These are phyloP conservation scores for Murraya paniculata DNA, from an alignment of 345 rosid species.

Conservation along the genomic window DNA sequence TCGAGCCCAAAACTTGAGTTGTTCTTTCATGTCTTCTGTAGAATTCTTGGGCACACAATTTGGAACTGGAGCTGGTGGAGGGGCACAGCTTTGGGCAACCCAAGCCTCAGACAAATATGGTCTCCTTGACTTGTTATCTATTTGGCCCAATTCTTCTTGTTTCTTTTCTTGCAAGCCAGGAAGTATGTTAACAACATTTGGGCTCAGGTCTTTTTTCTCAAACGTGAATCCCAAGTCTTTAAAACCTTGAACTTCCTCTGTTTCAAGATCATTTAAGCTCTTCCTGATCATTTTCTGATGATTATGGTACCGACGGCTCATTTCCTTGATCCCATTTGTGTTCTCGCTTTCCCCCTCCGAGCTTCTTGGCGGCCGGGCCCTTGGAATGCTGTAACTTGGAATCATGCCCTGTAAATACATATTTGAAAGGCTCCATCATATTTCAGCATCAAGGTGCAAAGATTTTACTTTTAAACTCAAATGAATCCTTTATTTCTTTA, in stretches of 20 bases:
- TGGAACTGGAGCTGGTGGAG: slow-evolving; percentile 34
- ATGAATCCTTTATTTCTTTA: not conserved
- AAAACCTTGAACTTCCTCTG: slow-evolving; percentile 42
- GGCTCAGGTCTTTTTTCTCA: slow-evolving; percentile 37
- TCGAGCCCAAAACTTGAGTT: slow-evolving; percentile 71
- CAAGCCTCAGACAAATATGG: slow-evolving; percentile 44
- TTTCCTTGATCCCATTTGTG: slow-evolving; percentile 16
- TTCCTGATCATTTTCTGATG: slow-evolving; percentile 31
- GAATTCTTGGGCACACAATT: slow-evolving; percentile 39
- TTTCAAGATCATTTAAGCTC: slow-evolving; percentile 45
- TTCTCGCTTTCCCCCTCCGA: slow-evolving; percentile 16
- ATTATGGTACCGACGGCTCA: slow-evolving; percentile 12
- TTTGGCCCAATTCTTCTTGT: slow-evolving; percentile 5
- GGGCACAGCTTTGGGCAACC: slow-evolving; percentile 28
- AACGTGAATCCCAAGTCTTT: slow-evolving; percentile 48
- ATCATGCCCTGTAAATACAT: slow-evolving; percentile 18
- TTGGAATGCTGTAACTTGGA: slow-evolving; percentile 32
- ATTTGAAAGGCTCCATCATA: not conserved
- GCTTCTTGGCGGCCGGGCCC: slow-evolving; percentile 43
- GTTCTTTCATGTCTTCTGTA: slow-evolving; percentile 53
- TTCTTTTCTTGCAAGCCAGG: slow-evolving; percentile 40
- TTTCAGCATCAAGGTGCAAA: not conserved
- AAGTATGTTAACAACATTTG: slow-evolving; percentile 22
- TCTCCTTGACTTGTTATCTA: slow-evolving; percentile 8
- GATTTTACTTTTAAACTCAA: not conserved